These are phyloP conservation scores for Zygoascus biomembranicola DNA, from an alignment of 805 yeast species.

Conservation along the genomic window DNA sequence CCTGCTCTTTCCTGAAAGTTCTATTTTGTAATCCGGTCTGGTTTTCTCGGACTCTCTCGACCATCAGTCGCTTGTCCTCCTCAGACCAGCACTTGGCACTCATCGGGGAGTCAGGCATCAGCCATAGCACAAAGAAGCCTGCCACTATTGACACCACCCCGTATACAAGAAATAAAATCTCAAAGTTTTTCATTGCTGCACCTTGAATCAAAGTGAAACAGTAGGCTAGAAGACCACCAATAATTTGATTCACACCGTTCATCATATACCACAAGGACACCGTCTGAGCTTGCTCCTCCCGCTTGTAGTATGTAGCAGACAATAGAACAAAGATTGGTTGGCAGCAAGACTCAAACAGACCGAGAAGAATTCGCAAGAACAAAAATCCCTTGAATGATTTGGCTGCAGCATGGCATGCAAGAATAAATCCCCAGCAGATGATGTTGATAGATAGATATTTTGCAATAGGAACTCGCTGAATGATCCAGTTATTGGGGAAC, in stretches of 20 bases:
- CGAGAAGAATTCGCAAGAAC: conserved; percentile 39
- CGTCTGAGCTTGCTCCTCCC: conserved; percentile 37
- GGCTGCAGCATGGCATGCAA: conserved; percentile 23
- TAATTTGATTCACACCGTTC: conserved; percentile 35
- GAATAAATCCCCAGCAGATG: conserved; percentile 6
- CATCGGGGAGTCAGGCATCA: conserved; percentile 42
- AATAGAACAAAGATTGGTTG: conserved; percentile 46
- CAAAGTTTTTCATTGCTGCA: conserved; percentile 37
- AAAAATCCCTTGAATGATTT: conserved; percentile 37
- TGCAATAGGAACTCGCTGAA: conserved; percentile 5
- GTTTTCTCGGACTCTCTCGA: conserved; percentile 22
- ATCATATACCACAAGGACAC: conserved; percentile 34
- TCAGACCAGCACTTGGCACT: conserved; percentile 36
- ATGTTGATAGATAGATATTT: conserved; percentile 9
- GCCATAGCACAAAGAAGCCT: conserved; percentile 9
- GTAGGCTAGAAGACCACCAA: conserved; percentile 43
- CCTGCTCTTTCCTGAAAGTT: conserved; percentile 35
- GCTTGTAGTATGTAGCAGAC: conserved; percentile 49
- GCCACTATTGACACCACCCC: conserved; percentile 46
- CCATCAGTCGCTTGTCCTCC: conserved; percentile 36
- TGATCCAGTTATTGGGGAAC: background rate
- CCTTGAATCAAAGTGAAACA: conserved; percentile 31
- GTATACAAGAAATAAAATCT: conserved; percentile 44
- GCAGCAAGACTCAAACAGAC: conserved; percentile 38
- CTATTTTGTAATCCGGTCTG: conserved; percentile 38